Evolutionary conservation across 202 grass and related monocot genomes (phyloP), one percentile per base, ranked within the genome.

Genomic region (Elaeis oleifera): DNA sequence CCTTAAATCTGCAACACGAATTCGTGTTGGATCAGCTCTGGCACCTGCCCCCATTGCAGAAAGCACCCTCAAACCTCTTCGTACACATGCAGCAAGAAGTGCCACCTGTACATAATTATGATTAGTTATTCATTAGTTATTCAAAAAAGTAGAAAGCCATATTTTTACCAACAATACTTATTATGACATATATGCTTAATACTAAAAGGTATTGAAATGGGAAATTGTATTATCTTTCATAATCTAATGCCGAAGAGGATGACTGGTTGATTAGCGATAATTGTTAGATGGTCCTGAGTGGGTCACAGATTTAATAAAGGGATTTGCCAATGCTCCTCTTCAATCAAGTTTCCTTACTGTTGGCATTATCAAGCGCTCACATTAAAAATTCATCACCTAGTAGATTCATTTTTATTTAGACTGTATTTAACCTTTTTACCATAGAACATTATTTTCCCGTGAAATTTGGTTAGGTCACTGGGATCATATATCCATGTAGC

Each of bases 11-110:
- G 88, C 88, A 75, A 97, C 64, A 83, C 84, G 82, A 58, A 97
- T 92, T 81, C 88, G 64, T 62, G 92, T 97, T 20, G 92, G 92
- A 55, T 97, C 92, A 5, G 87, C 87, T 77, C 87, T 81, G 69
- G 88, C 92, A 70, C 92, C 92, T 56, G 92, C 92, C 0, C 92
- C 92, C 92, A 89, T 97, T 75, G 92, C 88, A 63, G 92, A 89
- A 61, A 97, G 77, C 70, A 97, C 84, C 65, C 69, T 89, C 67
- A 97, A 73, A 73, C 82, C 82, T 79, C 77, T 92, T 62, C 55
- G 79, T 23, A 84, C 75, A 17, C 92, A 97, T 72, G 88, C 82
- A 49, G 84, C 84, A 56, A 97, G 84, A 26, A 97, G 88, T 66
- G 88, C 71, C 50, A 92, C 92, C 88, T 97, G 36, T 44, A 44